These are phyloP conservation scores for Trichoderma atrobrunneum DNA, from an alignment of 2,329 filamentous ascomycete species.

Conservation along the genomic window DNA sequence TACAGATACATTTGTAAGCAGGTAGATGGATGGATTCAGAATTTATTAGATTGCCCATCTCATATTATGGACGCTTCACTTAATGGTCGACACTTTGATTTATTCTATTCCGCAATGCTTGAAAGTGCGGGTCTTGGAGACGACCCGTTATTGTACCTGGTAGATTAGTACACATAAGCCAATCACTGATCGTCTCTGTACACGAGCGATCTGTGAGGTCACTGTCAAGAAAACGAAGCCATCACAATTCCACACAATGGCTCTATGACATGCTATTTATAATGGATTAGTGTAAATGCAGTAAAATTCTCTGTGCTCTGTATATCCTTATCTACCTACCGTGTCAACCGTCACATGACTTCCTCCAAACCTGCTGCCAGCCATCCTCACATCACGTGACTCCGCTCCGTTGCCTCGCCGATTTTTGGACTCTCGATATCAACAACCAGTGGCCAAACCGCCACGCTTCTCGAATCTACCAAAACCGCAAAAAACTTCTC, in stretches of 20 bases:
- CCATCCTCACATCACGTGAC: neutral
- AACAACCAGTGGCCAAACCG: neutral
- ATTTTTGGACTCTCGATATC: constrained; percentile 7
- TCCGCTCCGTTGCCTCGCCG: neutral
- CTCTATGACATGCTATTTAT: neutral
- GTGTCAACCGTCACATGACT: constrained; percentile 1
- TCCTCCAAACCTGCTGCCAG: neutral
- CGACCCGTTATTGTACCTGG: too few species aligned
- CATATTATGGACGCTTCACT: neutral
- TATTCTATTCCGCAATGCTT: too few species aligned
- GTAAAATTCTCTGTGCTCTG: neutral
- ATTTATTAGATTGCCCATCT: neutral
- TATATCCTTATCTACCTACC: neutral
- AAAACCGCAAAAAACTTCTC: neutral
- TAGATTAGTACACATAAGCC: neutral
- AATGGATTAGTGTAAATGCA: neutral
- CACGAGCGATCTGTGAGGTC: neutral
- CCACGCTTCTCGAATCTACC: neutral
- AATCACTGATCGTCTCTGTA: neutral
- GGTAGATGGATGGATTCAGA: neutral
- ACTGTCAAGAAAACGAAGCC: neutral
- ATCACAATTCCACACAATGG: neutral
- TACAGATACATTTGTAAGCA: neutral
- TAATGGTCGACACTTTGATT: neutral
- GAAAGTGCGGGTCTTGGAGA: neutral